Evolutionary conservation across 805 yeast species (phyloP), one percentile per base, ranked within the genome.

Genomic region (Hanseniaspora pseudoguilliermondii): DNA sequence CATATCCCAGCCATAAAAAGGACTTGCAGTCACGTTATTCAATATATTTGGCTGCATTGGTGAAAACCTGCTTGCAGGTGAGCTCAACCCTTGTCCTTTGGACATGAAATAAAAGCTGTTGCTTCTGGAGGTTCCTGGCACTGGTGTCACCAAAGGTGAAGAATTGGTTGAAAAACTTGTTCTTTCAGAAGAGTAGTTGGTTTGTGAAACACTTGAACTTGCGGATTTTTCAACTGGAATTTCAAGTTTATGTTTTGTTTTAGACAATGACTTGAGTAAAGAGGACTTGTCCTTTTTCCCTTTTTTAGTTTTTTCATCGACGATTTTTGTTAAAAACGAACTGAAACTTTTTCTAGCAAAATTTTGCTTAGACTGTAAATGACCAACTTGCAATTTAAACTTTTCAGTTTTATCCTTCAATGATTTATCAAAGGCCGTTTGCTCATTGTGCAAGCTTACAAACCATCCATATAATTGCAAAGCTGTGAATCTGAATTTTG

Each of bases 391-490:
- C 3, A 36, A 20, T 18, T 38, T 52, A 23, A 52, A 38, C 20
- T 52, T 49, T 18, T 35, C 40, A 2, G 49, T 44, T 44, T 52
- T 20, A 18, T 52, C 44, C 21, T 52, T 27, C 6, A 44, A 16
- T 13, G 8, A 13, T 9, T 29, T 21, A 32, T 52, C 55, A 8
- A 44, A 27, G 7, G 39, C 20, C 23, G n/a, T 11, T 23, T 44
- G 55, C 36, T 52, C 55, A 35, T 52, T 47, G 23, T 52, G 44
- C 15, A 52, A 27, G 16, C 10, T 27, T 10, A 40, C 41, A 38
- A 52, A 52, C 55, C 55, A 52, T 10, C 49, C 55, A 38, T 52
- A 52, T 6, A 52, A 25, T 20, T 52, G 55, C 25, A 52, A 29
- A 9, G 49, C 41, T 0, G 55, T 36, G 39, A 52, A 52, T 16